Percentiles rank a stretch among this genome's conserved stretches.
These are phyloP conservation scores for Lactifluus pinguis DNA, from an alignment of 768 basidiomycete species.

Conservation along the genomic window DNA sequence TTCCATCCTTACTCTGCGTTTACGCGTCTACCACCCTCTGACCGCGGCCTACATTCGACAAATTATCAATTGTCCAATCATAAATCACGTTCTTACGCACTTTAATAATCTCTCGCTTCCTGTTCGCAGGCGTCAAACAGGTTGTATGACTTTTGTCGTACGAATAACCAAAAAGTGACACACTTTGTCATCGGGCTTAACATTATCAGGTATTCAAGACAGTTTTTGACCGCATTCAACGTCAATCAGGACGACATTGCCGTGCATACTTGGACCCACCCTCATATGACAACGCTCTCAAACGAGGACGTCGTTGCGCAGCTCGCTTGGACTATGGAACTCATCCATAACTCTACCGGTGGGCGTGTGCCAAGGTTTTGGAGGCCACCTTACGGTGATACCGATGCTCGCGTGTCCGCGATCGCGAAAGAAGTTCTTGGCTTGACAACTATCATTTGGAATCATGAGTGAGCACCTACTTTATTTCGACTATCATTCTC, in stretches of 20 bases:
- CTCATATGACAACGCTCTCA: slow-evolving; percentile 40
- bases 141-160: slow-evolving; percentile 57
- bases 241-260: slow-evolving; percentile 30
- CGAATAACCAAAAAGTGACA: slow-evolving; percentile 63
- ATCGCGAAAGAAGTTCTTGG: slow-evolving; percentile 42
- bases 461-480: slow-evolving; percentile 27
- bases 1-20: not conserved
- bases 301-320: slow-evolving; percentile 37
- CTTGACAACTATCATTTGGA: slow-evolving; percentile 36
- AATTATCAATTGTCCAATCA: too few species aligned
- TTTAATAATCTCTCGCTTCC: not conserved
- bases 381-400: slow-evolving; percentile 32
- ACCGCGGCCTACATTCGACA: not conserved
- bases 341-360: slow-evolving; percentile 41
- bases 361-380: slow-evolving; percentile 36
- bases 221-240: slow-evolving; percentile 44
- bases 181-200: slow-evolving; percentile 88
- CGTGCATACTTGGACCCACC: slow-evolving; percentile 39
- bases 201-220: slow-evolving; percentile 45
- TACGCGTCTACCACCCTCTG: not conserved
- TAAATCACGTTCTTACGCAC: slow-evolving; percentile 1
- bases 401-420: slow-evolving; percentile 38
- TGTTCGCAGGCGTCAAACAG: slow-evolving; percentile 24
- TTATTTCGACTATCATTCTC: not conserved
- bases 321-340: slow-evolving; percentile 47